phyloP scores from a whole-genome alignment of 148 eudicot species.

The Tetragonia tetragonoides region DNA sequence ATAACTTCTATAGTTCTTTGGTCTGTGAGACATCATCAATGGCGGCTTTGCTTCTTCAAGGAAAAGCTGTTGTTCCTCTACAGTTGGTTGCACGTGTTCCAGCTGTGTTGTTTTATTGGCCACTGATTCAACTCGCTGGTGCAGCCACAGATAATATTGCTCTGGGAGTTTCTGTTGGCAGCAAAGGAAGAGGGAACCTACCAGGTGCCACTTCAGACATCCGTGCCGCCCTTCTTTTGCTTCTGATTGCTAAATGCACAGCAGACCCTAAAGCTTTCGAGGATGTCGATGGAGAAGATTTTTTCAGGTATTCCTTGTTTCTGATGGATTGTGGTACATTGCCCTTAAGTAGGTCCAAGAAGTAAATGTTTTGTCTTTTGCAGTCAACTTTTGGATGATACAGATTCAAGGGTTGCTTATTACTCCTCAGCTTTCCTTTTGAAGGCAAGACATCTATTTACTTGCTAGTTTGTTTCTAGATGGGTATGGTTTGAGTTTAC shows the following conservation, averaged over 20 bases:
- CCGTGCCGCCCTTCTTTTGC: constrained; percentile 93
- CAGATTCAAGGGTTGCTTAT: constrained; percentile 97
- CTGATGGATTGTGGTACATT: neutral
- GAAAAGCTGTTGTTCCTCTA: constrained; percentile 93
- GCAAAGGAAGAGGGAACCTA: constrained; percentile 93
- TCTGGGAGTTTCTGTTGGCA: constrained; percentile 97
- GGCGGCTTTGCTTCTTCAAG: constrained; percentile 91
- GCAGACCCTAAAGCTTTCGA: constrained; percentile 87
- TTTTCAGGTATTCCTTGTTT: constrained; percentile 58
- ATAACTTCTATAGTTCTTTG: constrained; percentile 38
- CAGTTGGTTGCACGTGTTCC: constrained; percentile 94
- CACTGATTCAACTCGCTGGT: constrained; percentile 94
- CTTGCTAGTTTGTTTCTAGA: constrained; percentile 2
- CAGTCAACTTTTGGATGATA: constrained; percentile 94
- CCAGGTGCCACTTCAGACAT: constrained; percentile 99
- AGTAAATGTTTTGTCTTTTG: constrained; percentile 19
- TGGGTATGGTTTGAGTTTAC: neutral
- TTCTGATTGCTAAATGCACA: constrained; percentile 95
- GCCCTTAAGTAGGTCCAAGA: neutral
- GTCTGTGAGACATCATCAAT: constrained; percentile 80
- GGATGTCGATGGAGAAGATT: constrained; percentile 92
- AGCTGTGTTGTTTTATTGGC: constrained; percentile 91
- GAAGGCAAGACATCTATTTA: constrained; percentile 51
- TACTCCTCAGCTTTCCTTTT: constrained; percentile 92
- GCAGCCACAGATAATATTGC: constrained; percentile 98